Base-by-base conservation (phyloP, 163 green algal species). In the Smithsoniella earleae region DNA sequence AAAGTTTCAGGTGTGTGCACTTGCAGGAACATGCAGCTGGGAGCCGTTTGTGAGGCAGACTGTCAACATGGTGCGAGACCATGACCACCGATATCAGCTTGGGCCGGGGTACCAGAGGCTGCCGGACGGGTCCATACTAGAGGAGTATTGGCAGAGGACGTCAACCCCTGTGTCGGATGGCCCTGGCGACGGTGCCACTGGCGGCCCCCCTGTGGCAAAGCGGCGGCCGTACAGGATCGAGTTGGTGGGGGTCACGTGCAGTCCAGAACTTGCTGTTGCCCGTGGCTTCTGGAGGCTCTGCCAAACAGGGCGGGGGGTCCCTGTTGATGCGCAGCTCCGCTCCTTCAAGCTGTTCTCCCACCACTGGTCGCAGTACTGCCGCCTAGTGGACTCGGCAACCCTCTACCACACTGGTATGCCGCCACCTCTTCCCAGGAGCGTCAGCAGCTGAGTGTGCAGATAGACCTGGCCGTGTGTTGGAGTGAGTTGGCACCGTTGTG, bases 21-120 rank as follows among this genome's bases (percentile, higher is more conserved):
- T 87, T 77, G 81, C 82, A 43, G 81, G 81, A 55, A 86, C 82
- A 38, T 88, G 87, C 82, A 86, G 77, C 27, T 88, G 82, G 81
- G 73, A 76, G 25, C 84, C 84, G 1, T 89, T 89, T 76, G 84
- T 89, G 66, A 37, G 82, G 69, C 82, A 87, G 75, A 86, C 82
- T 10, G 80, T 89, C 30, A 78, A 62, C n/a, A 89, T 89, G 84
- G 79, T 80, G 27, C 52, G 84, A 25, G 81, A 87, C 45, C 77
- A 86, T 63, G 25, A 49, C 52, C 73, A 77, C 58, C 72, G 76
- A 58, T 89, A 87, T 78, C 8, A 73, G 8, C 66, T 81, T 18
- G 82, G 84, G 27, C 79, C 82, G 5, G 82, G 84, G 2, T 85
- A 83, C 43, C 22, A 78, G 38, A 64, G 65, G n/a, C 28, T 79